These are phyloP conservation scores for Saccharum officinarum DNA, from an alignment of 176 grass and related monocot genomes.

Conservation along the genomic window DNA sequence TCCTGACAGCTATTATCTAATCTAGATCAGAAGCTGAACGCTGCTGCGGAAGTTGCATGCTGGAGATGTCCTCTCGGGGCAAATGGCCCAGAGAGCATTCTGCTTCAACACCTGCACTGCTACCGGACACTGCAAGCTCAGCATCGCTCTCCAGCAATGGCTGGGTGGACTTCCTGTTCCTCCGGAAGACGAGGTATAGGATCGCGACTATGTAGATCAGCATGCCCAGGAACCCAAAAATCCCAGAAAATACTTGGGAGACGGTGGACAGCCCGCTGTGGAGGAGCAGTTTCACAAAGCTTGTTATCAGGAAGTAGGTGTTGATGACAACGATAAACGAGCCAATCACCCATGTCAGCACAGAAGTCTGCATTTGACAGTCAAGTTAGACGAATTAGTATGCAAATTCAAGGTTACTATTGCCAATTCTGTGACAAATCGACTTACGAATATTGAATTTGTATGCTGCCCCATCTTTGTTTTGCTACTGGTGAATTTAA, in stretches of 20 bases:
- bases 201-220: constrained; percentile 70
- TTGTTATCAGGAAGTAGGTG: constrained; percentile 72
- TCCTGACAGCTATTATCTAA: constrained; percentile 32
- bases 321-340: constrained; percentile 76
- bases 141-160: constrained; percentile 55
- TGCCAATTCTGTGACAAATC: background rate
- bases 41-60: constrained; percentile 85
- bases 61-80: constrained; percentile 88
- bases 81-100: constrained; percentile 61
- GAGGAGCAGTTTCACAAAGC: constrained; percentile 67
- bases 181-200: constrained; percentile 77
- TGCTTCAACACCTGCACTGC: background rate
- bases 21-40: constrained; percentile 49
- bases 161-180: constrained; percentile 65
- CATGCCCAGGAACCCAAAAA: constrained; percentile 83
- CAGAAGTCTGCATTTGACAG: constrained; percentile 52
- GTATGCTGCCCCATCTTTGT: constrained; percentile 89
- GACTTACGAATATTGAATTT: constrained; percentile 73
- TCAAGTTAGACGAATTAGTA: background rate
- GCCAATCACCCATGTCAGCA: constrained; percentile 81
- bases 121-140: constrained; percentile 11
- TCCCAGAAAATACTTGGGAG: constrained; percentile 70
- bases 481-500: constrained; percentile 93
- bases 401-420: background rate
- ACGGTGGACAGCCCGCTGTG: constrained; percentile 55